A percentile compares a stretch with the other conserved stretches of the same genome.
Conservation (phyloP, 805 yeast species). For the Nematodospora valgi region DNA sequence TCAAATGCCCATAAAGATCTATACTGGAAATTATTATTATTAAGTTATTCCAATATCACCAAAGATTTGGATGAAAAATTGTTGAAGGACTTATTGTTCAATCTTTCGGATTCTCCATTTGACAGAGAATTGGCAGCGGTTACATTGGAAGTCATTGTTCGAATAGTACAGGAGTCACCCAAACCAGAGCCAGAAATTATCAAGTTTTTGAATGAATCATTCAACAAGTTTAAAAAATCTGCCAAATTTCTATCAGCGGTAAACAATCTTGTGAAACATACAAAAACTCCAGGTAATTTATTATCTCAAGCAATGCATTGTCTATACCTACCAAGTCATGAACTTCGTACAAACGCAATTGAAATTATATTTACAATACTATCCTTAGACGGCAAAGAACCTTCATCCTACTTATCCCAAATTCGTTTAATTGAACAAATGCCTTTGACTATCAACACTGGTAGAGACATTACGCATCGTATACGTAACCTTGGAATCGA, state of each 20-base stretch:
- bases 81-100: background rate
- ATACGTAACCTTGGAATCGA: conserved; percentile 54
- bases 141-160: background rate
- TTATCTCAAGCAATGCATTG: conserved; percentile 21
- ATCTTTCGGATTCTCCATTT: conserved; percentile 3
- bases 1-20: background rate
- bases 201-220: conserved; percentile 5
- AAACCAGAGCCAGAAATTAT: background rate
- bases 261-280: conserved; percentile 8
- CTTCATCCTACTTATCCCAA: conserved; percentile 42
- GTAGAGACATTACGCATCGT: conserved; percentile 72
- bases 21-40: conserved; percentile 50
- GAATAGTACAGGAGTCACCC: background rate
- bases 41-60: conserved; percentile 18
- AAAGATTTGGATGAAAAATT: background rate
- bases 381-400: too few species aligned
- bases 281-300: conserved; percentile 8
- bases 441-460: conserved; percentile 64
- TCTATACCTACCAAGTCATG: conserved; percentile 48
- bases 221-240: conserved; percentile 30
- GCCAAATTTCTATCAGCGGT: conserved; percentile 36
- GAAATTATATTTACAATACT: conserved; percentile 38
- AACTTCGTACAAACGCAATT: conserved; percentile 49
- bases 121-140: conserved; percentile 6
- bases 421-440: conserved; percentile 64